Percentiles rank a stretch among this genome's conserved stretches.
These are phyloP conservation scores for Trifolium dubium DNA, from an alignment of 306 rosid species.

Conservation along the genomic window DNA sequence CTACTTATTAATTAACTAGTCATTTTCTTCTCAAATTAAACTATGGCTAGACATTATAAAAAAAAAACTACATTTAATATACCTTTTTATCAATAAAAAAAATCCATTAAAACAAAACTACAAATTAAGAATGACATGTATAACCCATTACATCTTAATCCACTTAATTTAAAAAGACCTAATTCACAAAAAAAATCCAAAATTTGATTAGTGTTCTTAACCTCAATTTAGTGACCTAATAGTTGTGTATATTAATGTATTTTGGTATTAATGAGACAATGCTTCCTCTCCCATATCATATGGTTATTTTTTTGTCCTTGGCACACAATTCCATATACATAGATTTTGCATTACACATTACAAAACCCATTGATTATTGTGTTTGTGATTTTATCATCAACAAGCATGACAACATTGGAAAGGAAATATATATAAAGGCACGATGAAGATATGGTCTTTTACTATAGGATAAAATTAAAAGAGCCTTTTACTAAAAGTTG, in stretches of 20 bases:
- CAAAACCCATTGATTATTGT: not conserved
- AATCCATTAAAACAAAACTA: not conserved
- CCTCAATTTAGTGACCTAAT: not conserved
- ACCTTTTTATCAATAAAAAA: not conserved
- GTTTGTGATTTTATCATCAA: too few relatives aligned
- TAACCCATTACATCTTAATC: not conserved
- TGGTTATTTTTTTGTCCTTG: not conserved
- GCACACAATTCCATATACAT: not conserved
- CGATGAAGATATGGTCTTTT: constrained; percentile 21
- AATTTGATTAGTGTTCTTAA: not conserved
- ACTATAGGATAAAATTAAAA: constrained; percentile 23
- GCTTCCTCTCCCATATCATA: not conserved
- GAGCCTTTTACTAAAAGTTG: constrained; percentile 42
- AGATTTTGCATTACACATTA: not conserved
- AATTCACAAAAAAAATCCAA: not conserved
- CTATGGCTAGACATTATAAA: not conserved
- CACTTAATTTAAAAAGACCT: not conserved
- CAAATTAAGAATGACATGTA: not conserved
- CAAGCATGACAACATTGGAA: not conserved
- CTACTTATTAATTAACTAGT: too few relatives aligned
- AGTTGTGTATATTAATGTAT: too few relatives aligned
- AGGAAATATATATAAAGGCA: constrained; percentile 18
- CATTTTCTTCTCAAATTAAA: not conserved
- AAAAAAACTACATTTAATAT: too few relatives aligned
- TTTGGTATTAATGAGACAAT: too few relatives aligned